Base-by-base conservation (phyloP, 2,329 filamentous ascomycete species). In the Didymellaceae sp. region DNA sequence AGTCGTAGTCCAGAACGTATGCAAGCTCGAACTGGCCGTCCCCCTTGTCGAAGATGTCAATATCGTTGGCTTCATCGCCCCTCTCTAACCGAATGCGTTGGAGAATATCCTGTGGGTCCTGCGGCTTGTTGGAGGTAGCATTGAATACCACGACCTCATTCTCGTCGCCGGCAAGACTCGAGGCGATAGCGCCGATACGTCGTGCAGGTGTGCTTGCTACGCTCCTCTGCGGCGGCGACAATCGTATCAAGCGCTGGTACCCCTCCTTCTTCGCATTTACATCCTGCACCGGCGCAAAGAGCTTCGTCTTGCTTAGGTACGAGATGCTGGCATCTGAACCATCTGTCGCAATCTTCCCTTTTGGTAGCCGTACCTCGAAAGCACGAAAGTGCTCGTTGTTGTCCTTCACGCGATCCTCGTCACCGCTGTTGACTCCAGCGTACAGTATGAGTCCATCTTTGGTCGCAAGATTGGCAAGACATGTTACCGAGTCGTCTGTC, bases 401-500 rank as follows among this genome's bases (percentile, higher is more conserved):
- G 58, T 88, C 89, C 58, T 86, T 85, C 61, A 86, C 80, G 58
- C 92, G 81, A 50, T 91, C 86, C 5, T 81, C 82, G 37, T 85
- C 80, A 51, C 87, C 88, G 52, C 90, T 91, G 72, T 96, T 97
- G 75, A 96, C 87, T 25, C 66, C 66, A 20, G 91, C 90, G 59
- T 89, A 68, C 62, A 81, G 58, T 66, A 80, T 70, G 67, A 82
- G 42, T 69, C 78, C 63, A 80, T 86, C 74, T 77, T 82, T 73
- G 66, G 81, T 67, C 76, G 82, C 58, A 7, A 90, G 86, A 43
- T 88, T 84, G 32, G 86, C 90, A 40, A 97, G 80, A 45, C 89
- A 92, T 58, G 88, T 91, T 51, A 96, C 90, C 48, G 89, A 95
- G 74, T 97, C 93, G 76, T 97, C 92, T 67, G 92, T 85, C 62